Evolutionary conservation across 1,284 basidiomycete genomes (phyloP).

Genomic region (Phylloporus sp.): DNA sequence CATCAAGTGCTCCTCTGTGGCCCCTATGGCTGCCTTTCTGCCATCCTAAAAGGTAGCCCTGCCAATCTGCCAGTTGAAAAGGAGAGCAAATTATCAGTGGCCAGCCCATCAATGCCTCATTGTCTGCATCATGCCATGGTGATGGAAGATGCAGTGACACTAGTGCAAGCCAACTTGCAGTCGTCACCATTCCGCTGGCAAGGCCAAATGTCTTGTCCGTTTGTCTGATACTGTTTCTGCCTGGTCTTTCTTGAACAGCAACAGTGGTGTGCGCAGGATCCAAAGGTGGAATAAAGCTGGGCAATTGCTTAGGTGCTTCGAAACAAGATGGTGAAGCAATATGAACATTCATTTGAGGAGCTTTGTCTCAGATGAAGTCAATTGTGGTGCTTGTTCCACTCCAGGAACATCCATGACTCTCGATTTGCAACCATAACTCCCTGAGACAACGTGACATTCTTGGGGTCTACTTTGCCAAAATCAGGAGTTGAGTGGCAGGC

Average conservation of each 20-base stretch:
- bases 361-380: not conserved
- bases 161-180: conserved; percentile 5
- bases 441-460: no score
- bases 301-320: conserved; percentile 17
- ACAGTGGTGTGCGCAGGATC: conserved; percentile 35
- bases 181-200: conserved; percentile 18
- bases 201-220: conserved; percentile 11
- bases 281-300: conserved; percentile 35
- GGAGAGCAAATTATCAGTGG: not conserved
- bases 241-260: conserved; percentile 36
- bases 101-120: conserved; percentile 33
- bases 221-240: conserved; percentile 14
- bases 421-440: no score
- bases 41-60: conserved; percentile 19
- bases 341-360: conserved; percentile 21
- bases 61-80: not conserved
- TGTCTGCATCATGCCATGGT: conserved; percentile 6
- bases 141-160: not conserved
- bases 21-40: conserved; percentile 25
- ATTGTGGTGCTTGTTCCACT: not conserved
- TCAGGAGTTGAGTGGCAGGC: no score
- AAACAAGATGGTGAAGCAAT: conserved; percentile 18
- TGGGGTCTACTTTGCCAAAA: no score
- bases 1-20: conserved; percentile 9
- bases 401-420: not conserved